These are phyloP conservation scores for Coemansia sp. DNA, from an alignment of 192 early-diverging fungal species.

Conservation along the genomic window DNA sequence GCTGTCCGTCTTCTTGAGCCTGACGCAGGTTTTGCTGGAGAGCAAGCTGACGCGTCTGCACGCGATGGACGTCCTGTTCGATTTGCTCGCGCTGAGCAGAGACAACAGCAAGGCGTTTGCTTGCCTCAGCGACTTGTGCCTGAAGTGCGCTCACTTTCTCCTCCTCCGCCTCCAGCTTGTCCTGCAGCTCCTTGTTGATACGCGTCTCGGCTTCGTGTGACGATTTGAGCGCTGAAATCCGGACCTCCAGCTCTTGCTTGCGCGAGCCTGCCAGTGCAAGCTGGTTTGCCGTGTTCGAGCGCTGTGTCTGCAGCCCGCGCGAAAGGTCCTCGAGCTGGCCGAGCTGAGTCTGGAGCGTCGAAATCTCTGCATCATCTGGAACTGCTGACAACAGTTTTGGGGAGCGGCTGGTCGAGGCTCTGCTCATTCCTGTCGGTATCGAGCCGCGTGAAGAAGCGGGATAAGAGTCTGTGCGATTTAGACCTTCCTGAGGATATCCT, in stretches of 20 bases:
- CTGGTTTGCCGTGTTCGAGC: slow-evolving; percentile 28
- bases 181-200: slow-evolving; percentile 54
- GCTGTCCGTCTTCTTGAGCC: slow-evolving; percentile 48
- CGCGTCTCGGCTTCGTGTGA: slow-evolving; percentile 52
- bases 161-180: slow-evolving; percentile 45
- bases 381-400: slow-evolving; percentile 31
- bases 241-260: slow-evolving; percentile 54
- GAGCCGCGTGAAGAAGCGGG: slow-evolving; percentile 17
- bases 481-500: slow-evolving; percentile 19
- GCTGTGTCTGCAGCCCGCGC: slow-evolving; percentile 49
- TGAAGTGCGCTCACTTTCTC: slow-evolving; percentile 27
- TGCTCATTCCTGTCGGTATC: slow-evolving; percentile 20
- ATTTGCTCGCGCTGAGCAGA: slow-evolving; percentile 45
- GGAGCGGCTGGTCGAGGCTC: slow-evolving; percentile 30
- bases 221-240: slow-evolving; percentile 43
- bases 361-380: slow-evolving; percentile 25
- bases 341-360: slow-evolving; percentile 39
- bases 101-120: slow-evolving; percentile 31
- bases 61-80: slow-evolving; percentile 46
- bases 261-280: slow-evolving; percentile 35
- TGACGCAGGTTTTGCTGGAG: slow-evolving; percentile 40
- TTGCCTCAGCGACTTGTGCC: slow-evolving; percentile 40
- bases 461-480: slow-evolving; percentile 45
- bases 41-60: slow-evolving; percentile 48
- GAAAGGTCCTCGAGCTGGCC: slow-evolving; percentile 47